Evolutionary conservation across 192 early-diverging fungal species (phyloP).

Genomic region (Coemansia sp.): DNA sequence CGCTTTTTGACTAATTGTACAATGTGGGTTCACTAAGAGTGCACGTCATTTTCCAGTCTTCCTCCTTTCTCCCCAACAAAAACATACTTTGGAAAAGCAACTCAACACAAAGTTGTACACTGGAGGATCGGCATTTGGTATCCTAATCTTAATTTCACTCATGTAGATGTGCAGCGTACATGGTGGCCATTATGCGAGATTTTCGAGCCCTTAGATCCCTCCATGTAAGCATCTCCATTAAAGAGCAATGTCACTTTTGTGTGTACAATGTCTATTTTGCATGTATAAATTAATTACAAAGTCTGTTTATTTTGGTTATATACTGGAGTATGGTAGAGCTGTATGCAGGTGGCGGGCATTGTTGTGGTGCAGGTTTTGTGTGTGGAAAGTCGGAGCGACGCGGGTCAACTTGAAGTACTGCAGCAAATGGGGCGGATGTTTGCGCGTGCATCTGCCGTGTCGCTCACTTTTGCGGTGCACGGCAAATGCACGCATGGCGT

Average conservation of each 20-base stretch:
- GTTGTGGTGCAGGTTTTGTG: background rate
- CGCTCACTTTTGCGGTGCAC: background rate
- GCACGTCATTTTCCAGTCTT: too few species aligned
- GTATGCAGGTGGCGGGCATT: background rate
- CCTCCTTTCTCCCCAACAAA: too few species aligned
- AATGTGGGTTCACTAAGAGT: too few species aligned
- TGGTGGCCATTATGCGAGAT: background rate
- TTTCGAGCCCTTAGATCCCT: background rate
- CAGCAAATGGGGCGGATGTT: background rate
- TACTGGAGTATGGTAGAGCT: background rate
- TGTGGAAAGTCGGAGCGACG: background rate
- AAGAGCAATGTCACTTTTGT: background rate
- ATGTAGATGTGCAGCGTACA: background rate
- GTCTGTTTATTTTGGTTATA: background rate
- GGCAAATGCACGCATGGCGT: background rate
- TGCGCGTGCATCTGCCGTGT: background rate
- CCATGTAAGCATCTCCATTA: background rate
- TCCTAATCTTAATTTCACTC: too few species aligned
- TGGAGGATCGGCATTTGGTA: too few species aligned
- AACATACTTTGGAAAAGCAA: too few species aligned
- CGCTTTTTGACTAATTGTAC: too few species aligned
- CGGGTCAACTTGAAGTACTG: too few species aligned
- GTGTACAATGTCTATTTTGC: background rate
- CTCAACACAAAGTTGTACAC: too few species aligned
- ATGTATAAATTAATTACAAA: constrained; percentile 1